These are phyloP conservation scores for Ramaria sp. DNA, from an alignment of 768 basidiomycete genomes.

Conservation along the genomic window DNA sequence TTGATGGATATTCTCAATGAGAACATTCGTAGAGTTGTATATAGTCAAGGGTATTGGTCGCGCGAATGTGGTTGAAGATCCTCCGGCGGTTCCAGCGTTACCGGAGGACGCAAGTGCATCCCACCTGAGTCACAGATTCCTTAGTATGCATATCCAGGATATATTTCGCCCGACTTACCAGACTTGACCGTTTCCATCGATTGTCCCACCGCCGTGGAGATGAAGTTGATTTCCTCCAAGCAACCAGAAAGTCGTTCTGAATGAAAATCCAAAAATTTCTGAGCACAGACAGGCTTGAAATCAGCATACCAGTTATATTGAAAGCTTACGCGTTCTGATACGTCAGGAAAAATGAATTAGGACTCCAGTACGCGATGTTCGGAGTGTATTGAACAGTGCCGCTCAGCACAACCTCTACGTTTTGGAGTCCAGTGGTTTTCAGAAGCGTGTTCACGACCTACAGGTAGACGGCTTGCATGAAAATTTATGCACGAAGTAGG, in stretches of 20 bases:
- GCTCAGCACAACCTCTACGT: slow-evolving; percentile 29
- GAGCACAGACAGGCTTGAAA: background rate
- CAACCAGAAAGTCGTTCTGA: slow-evolving; percentile 36
- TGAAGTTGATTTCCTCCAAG: slow-evolving; percentile 38
- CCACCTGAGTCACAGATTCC: slow-evolving; percentile 1
- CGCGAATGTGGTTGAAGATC: slow-evolving; percentile 31
- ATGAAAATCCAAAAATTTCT: background rate
- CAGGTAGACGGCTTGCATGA: background rate
- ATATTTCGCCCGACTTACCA: slow-evolving; percentile 21
- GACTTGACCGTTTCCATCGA: slow-evolving; percentile 57
- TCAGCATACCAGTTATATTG: background rate
- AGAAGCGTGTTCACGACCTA: slow-evolving; percentile 29
- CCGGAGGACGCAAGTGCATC: background rate
- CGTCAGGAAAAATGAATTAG: slow-evolving; percentile 27
- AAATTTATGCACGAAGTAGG: background rate
- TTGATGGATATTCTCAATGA: slow-evolving; percentile 30
- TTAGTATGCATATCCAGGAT: background rate
- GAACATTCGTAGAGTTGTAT: slow-evolving; percentile 38
- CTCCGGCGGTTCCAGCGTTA: slow-evolving; percentile 31
- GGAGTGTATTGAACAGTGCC: slow-evolving; percentile 28
- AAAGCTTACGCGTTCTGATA: slow-evolving; percentile 32
- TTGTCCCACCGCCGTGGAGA: slow-evolving; percentile 49
- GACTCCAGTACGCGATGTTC: slow-evolving; percentile 32
- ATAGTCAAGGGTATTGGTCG: slow-evolving; percentile 48
- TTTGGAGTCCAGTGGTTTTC: slow-evolving; percentile 24